phyloP scores from a whole-genome alignment of 2,329 filamentous ascomycete genomes.

The Xylaria sp. region DNA sequence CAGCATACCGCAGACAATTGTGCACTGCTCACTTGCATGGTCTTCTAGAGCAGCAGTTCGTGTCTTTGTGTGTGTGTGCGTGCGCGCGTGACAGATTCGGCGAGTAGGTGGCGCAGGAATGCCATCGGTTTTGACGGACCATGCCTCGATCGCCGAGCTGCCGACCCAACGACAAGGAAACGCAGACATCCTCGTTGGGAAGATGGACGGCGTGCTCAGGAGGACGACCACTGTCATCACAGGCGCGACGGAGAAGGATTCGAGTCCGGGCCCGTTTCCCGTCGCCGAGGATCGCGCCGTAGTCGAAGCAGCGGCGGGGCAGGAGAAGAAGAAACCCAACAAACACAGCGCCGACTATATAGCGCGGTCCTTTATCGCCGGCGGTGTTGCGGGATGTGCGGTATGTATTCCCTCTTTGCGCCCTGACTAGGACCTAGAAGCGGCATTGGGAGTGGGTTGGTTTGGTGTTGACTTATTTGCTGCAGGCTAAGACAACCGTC shows the following conservation, averaged over 20 bases:
- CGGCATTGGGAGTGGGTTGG: background rate
- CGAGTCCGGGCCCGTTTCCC: slow-evolving; percentile 45
- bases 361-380: slow-evolving; percentile 81
- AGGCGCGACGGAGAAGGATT: slow-evolving; percentile 28
- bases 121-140: slow-evolving; percentile 59
- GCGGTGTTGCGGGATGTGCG: slow-evolving; percentile 88
- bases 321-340: slow-evolving; percentile 56
- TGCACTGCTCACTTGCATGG: slow-evolving; percentile 18
- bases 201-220: slow-evolving; percentile 39
- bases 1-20: background rate
- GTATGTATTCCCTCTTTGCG: slow-evolving; percentile 58
- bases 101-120: slow-evolving; percentile 50
- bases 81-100: slow-evolving; percentile 3
- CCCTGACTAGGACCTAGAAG: background rate
- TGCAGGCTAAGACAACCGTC: slow-evolving; percentile 90
- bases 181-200: slow-evolving; percentile 34
- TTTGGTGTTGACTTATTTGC: slow-evolving; percentile 18
- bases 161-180: slow-evolving; percentile 48
- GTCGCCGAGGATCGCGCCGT: slow-evolving; percentile 55
- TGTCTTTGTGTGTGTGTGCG: background rate
- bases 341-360: slow-evolving; percentile 84
- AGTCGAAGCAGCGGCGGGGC: slow-evolving; percentile 44
- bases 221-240: slow-evolving; percentile 35
- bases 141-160: slow-evolving; percentile 64
- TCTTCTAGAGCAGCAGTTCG: slow-evolving; percentile 2